Base-by-base conservation (phyloP, 176 grass and related monocot species). In the Carex scoparia region DNA sequence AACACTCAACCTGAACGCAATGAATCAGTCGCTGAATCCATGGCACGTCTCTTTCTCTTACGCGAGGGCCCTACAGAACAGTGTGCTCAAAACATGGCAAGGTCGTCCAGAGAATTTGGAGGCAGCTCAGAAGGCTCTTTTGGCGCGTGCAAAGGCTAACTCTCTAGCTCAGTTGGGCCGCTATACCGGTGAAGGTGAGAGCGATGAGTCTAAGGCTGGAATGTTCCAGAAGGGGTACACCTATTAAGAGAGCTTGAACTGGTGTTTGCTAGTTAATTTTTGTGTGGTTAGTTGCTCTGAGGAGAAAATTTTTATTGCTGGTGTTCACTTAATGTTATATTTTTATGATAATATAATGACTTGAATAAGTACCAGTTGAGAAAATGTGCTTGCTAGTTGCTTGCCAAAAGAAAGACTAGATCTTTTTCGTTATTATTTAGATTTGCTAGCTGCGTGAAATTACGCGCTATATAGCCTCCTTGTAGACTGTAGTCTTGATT, bases 191-290 rank as follows among this genome's bases (percentile, higher is more conserved):
- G 85, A 98, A 14, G 93, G 90, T 0, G 96, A 99, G 88, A 91
- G 79, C 11, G 90, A 87, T 0, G 91, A 95, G 61, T 87, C 96
- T 35, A 99, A 92, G 81, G 87, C 90, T 5, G 96, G 96, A 64
- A 99, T 99, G 96, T 99, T 99, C 90, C 96, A 99, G 81, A 95
- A 92, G 71, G 96, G 96, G 1, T 99, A 99, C 71, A 99, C 96
- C 51, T 99, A 99, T 81, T 98, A 85, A 92, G 74, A 79, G 30
- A 58, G 53, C 53, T 79, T 18, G 53, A 35, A 6, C 30, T 56
- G 14, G 27, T 78, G 7, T 33, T 57, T 56, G 23, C 12, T 78
- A 78, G 28, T 78, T 16, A 12, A 58, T 58, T 79, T 79, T 79
- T 16, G 28, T 32, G 1, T 56, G 28, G 74, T 79, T 58, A 58